Base-by-base conservation (phyloP, 768 basidiomycete species). In the Collybia sp. region DNA sequence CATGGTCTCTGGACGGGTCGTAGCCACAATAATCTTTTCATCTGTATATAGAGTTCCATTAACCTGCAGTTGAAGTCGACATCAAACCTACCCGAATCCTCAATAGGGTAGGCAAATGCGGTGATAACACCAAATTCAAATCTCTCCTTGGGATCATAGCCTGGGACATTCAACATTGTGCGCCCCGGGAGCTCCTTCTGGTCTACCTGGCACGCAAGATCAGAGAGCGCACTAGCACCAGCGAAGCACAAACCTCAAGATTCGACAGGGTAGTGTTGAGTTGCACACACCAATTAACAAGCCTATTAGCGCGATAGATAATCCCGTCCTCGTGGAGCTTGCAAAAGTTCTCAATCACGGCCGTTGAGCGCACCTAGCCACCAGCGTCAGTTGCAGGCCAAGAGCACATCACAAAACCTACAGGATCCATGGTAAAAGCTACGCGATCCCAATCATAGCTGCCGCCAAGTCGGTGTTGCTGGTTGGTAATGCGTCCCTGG, bases 1-100 rank as follows among this genome's bases (percentile, higher is more conserved):
- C 91, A 98, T 95, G 0, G 96, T 97, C 66, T 98, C 96, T 0
- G 94, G 94, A 72, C 96, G 91, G 5, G 95, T 98, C 1, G 96
- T 99, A 1, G 96, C 95, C 33, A 99, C 84, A 44, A 96, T 74
- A 48, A 99, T 85, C 59, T 75, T 85, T 60, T 97, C 94, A 44
- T 95, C 93, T 87, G 47, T 9, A 6, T 1, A 30, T 30, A 44
- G 9, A 13, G 17, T 17, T 34, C 12, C 3, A 16, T 20, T 16
- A 32, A 5, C 25, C 16, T 20, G 17, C 4, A 50, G 17, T 35
- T 17, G 44, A 41, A 20, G 42, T 30, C 10, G 2, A 35, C 2
- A 42, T 12, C 17, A 42, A 37, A 61, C 74, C 40, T 52, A 85
- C 90, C 85, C 18, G 92, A 92, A 42, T 76, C 79, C 55, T 95